A percentile compares a stretch with the other conserved stretches of the same genome.
These are phyloP conservation scores for Pholiota adiposa DNA, from an alignment of 1,284 basidiomycete species.

Conservation along the genomic window DNA sequence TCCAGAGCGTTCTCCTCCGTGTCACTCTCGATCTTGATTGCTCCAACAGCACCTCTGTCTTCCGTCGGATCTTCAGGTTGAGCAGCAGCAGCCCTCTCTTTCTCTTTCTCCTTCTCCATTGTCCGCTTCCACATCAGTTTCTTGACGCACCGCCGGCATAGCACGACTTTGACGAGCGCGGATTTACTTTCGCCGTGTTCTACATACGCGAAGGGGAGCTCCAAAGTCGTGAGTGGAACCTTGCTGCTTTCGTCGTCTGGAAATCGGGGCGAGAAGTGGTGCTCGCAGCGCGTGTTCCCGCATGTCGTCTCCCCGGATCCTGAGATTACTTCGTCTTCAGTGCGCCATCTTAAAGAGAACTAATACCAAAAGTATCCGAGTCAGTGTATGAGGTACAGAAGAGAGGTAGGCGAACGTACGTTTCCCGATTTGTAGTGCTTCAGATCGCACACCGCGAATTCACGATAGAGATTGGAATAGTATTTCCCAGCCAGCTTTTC, in stretches of 20 bases:
- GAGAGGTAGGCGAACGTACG: conserved; percentile 42
- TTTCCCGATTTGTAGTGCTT: conserved; percentile 95
- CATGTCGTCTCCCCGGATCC: conserved; percentile 87
- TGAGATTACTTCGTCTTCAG: conserved; percentile 85
- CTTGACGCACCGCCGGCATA: conserved; percentile 77
- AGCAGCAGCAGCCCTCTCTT: background rate
- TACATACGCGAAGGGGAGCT: conserved; percentile 86
- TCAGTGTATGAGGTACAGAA: background rate
- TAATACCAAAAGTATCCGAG: conserved; percentile 31
- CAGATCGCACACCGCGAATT: conserved; percentile 90
- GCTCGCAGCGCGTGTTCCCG: conserved; percentile 82
- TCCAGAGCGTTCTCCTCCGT: conserved; percentile 9
- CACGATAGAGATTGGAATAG: conserved; percentile 84
- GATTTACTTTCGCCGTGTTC: conserved; percentile 79
- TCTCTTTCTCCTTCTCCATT: conserved; percentile 55
- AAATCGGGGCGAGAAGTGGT: conserved; percentile 46
- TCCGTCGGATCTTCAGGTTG: background rate
- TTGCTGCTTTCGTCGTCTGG: conserved; percentile 11
- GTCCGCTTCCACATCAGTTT: conserved; percentile 88
- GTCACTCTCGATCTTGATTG: background rate
- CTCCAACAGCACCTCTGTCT: background rate
- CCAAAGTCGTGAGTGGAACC: conserved; percentile 65
- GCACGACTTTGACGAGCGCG: conserved; percentile 86
- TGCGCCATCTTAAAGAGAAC: conserved; percentile 91
- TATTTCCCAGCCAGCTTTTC: conserved; percentile 86